phyloP scores from a whole-genome alignment of 495 filamentous ascomycete species.

The Massariosphaeria phaeospora region DNA sequence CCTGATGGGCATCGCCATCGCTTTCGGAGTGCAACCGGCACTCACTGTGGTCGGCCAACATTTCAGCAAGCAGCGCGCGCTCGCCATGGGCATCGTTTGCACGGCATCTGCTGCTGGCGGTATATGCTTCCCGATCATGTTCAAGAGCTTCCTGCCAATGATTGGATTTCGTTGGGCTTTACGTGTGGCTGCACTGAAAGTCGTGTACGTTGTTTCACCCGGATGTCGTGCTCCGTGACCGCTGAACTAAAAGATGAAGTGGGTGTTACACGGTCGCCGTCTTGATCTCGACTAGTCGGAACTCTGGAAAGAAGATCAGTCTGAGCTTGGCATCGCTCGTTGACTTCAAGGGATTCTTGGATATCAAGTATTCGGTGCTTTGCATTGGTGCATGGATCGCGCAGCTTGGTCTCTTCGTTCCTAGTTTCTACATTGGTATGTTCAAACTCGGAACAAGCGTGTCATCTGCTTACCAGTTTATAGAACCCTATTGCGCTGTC shows the following conservation, averaged over 20 bases:
- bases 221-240: not conserved
- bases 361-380: constrained; percentile 1
- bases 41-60: constrained; percentile 16
- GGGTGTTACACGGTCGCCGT: constrained; percentile 2
- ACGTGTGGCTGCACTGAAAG: constrained; percentile 7
- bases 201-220: not conserved
- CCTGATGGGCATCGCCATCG: constrained; percentile 7
- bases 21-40: constrained; percentile 14
- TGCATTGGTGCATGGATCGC: not conserved
- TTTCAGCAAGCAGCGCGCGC: constrained; percentile 1
- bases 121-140: constrained; percentile 11
- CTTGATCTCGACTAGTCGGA: constrained; percentile 7
- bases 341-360: constrained; percentile 13
- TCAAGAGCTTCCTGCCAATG: not conserved
- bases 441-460: too few relatives aligned
- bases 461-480: too few relatives aligned
- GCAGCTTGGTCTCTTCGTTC: constrained; percentile 4
- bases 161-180: constrained; percentile 15
- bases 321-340: not conserved
- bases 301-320: not conserved
- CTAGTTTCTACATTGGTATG: constrained; percentile 12
- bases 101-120: not conserved
- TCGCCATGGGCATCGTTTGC: constrained; percentile 8
- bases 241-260: not conserved
- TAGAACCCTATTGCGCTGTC: constrained; percentile 2